Evolutionary conservation across 2,329 filamentous ascomycete genomes (phyloP).

Genomic region (Calonectria ilicicola): DNA sequence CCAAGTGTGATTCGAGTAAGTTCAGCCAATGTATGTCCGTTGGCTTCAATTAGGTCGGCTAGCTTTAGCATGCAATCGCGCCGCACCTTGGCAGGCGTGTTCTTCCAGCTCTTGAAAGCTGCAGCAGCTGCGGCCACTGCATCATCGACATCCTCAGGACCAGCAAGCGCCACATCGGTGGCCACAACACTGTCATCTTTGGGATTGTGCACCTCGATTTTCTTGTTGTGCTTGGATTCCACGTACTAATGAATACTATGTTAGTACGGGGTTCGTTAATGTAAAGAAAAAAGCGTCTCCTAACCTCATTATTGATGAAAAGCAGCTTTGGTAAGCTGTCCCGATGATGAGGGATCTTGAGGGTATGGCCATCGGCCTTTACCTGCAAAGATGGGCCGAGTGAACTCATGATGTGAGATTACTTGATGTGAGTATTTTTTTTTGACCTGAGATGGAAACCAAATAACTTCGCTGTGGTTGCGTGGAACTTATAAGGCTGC

Average conservation of each 20-base stretch:
- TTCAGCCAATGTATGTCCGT: constrained; percentile 49
- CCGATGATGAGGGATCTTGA: constrained; percentile 43
- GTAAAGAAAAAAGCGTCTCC: background rate
- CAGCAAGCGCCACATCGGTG: constrained; percentile 60
- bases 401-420: constrained; percentile 32
- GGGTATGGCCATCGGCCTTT: constrained; percentile 6
- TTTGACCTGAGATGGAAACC: background rate
- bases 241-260: constrained; percentile 43
- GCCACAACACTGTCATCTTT: constrained; percentile 61
- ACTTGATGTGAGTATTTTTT: background rate
- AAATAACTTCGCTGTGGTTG: background rate
- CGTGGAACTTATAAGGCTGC: background rate
- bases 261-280: background rate
- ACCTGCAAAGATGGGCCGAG: constrained; percentile 39
- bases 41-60: constrained; percentile 55
- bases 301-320: constrained; percentile 53
- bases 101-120: constrained; percentile 58
- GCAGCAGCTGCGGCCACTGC: constrained; percentile 58
- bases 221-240: constrained; percentile 57
- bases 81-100: constrained; percentile 50
- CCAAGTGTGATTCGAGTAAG: constrained; percentile 60
- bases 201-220: constrained; percentile 61
- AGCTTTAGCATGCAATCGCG: constrained; percentile 56
- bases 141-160: constrained; percentile 57
- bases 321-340: constrained; percentile 50